A percentile compares a stretch with the other conserved stretches of the same genome.
Conservation (phyloP, 2,329 filamentous ascomycete genomes). For the Phialemonium atrogriseum region DNA sequence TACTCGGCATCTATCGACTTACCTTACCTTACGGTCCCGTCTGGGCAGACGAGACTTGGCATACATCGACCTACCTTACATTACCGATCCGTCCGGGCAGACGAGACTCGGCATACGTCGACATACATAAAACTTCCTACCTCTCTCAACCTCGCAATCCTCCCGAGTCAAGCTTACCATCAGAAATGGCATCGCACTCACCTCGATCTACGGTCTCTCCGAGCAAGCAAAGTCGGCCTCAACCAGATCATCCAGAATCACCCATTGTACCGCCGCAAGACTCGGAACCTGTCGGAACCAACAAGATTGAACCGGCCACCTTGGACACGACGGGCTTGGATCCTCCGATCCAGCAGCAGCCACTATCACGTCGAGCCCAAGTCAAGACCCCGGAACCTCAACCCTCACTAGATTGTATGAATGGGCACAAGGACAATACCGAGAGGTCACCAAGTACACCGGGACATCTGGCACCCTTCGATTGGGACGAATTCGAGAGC, state of each 20-base stretch:
- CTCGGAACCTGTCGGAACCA: neutral
- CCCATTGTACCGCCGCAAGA: constrained; percentile 2
- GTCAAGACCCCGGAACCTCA: constrained; percentile 18
- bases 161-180: too few species aligned
- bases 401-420: constrained; percentile 14
- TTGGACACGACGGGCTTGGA: constrained; percentile 3
- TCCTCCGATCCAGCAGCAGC: neutral
- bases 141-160: too few species aligned
- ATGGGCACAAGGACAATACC: constrained; percentile 11
- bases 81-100: too few species aligned
- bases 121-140: too few species aligned
- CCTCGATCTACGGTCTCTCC: neutral
- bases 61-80: too few species aligned
- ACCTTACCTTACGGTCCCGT: too few species aligned
- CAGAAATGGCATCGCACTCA: constrained; percentile 2
- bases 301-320: neutral
- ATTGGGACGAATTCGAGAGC: constrained; percentile 70
- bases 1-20: too few species aligned
- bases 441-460: constrained; percentile 38
- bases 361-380: constrained; percentile 4
- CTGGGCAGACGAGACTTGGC: too few species aligned
- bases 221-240: neutral
- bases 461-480: constrained; percentile 46
- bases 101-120: too few species aligned
- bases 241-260: constrained; percentile 2